Base-by-base conservation (phyloP, 495 filamentous ascomycete genomes). In the Aspergillus wentii region DNA sequence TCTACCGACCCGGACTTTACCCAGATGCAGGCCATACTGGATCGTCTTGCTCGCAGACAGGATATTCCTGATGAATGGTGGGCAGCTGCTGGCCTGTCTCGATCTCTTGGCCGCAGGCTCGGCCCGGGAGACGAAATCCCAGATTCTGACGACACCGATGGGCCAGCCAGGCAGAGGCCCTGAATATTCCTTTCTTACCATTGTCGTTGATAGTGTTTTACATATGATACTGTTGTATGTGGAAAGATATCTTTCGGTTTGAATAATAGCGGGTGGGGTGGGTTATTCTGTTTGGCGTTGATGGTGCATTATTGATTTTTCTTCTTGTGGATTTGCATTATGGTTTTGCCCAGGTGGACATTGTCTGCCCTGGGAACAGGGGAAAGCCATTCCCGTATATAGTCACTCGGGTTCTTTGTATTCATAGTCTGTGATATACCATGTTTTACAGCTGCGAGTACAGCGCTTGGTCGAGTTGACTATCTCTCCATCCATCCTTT, bases 41-140 rank as follows among this genome's bases (percentile, higher is more conserved):
- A 78, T 44, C 68, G 76, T 19, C 68, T 89, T 43, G 75, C 78
- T 32, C 67, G 76, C 8, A 65, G 83, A 7, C 73, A 82, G 47
- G 82, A 88, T 49, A 79, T 88, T 42, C 81, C 83, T 0, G 84
- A 88, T 32, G 75, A 82, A 33, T 86, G 80, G 79, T 91, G 86
- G 86, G 75, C 74, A 32, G 74, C 77, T 44, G 82, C 77, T 40
- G 85, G 85, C 3, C 67, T 89, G 33, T 77, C 69, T 41, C 75
- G 79, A 46, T 79, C 71, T 29, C 51, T 68, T 11, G 57, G 51
- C 33, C 63, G 55, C 8, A 49, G 59, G 32, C 39, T 62, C 22
- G 55, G 49, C 18, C 45, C 44, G 3, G 46, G 49, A 15, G 40
- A 61, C 17, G 57, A 29, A n/a, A 5, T 13, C 10, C 26, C 5